Conservation (phyloP, 2,329 filamentous ascomycete species). For the Aspergillus sp. region DNA sequence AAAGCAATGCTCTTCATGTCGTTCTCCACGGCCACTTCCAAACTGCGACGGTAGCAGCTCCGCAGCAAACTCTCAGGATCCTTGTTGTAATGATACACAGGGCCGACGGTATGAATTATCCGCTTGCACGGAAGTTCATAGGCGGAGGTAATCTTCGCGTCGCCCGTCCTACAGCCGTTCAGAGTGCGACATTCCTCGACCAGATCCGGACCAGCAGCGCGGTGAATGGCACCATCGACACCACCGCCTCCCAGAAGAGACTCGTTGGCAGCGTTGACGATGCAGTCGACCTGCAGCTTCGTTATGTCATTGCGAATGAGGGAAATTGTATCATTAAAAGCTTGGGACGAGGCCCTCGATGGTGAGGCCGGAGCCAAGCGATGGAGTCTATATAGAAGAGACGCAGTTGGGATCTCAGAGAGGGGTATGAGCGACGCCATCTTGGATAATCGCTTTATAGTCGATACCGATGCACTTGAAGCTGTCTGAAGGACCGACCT, state of each 20-base stretch:
- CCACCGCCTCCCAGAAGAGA: constrained; percentile 79
- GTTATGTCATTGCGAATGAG: constrained; percentile 75
- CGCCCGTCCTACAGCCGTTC: constrained; percentile 65
- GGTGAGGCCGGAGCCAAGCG: constrained; percentile 36
- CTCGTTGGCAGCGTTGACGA: constrained; percentile 87
- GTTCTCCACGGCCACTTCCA: constrained; percentile 63
- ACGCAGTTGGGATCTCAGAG: constrained; percentile 35
- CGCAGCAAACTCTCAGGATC: constrained; percentile 41
- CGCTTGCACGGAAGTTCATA: constrained; percentile 67
- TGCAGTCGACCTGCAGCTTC: constrained; percentile 64
- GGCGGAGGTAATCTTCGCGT: constrained; percentile 72
- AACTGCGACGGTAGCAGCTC: constrained; percentile 60
- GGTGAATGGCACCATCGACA: constrained; percentile 80
- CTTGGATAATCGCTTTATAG: neutral
- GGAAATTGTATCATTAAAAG: constrained; percentile 49
- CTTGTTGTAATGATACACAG: constrained; percentile 53
- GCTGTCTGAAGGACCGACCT: too few species aligned
- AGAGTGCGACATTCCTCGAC: constrained; percentile 63
- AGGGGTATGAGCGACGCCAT: constrained; percentile 5
- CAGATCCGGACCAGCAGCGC: constrained; percentile 64
- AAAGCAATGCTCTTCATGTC: constrained; percentile 69
- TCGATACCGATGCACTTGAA: neutral
- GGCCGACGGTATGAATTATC: constrained; percentile 87
- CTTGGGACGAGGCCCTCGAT: constrained; percentile 36
- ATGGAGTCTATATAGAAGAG: constrained; percentile 56